phyloP scores from a whole-genome alignment of 139 green algal genomes.

The Chlorokybus atmophyticus region DNA sequence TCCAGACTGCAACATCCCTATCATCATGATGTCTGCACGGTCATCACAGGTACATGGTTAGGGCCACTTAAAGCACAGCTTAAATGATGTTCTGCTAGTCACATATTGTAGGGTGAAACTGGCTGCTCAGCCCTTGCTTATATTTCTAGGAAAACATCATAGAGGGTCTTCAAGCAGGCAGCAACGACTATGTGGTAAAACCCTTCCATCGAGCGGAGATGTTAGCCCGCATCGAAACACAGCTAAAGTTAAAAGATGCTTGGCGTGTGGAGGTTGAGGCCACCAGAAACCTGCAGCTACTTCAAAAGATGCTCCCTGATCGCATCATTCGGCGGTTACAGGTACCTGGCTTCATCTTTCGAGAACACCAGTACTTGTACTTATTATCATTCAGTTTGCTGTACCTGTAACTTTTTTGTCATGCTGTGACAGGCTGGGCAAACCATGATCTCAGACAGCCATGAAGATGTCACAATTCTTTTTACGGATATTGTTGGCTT shows the following conservation, averaged over 20 bases:
- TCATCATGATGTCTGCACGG: constrained; percentile 49
- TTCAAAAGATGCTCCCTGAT: constrained; percentile 4
- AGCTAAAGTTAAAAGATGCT: constrained; percentile 34
- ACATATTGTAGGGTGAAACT: too few species aligned
- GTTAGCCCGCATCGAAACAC: constrained; percentile 37
- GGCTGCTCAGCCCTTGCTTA: too few species aligned
- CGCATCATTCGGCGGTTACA: neutral
- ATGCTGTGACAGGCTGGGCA: too few species aligned
- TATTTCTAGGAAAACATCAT: constrained; percentile 25
- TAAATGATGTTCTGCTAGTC: too few species aligned
- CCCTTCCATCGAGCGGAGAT: constrained; percentile 39
- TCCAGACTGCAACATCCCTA: constrained; percentile 26
- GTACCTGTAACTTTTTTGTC: too few species aligned
- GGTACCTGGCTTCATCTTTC: too few species aligned
- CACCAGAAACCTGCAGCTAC: neutral
- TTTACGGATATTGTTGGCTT: constrained; percentile 41
- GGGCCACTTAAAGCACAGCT: too few species aligned
- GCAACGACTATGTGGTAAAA: constrained; percentile 47
- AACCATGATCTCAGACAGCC: constrained; percentile 1
- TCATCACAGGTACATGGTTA: too few species aligned
- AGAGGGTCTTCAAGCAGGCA: constrained; percentile 33
- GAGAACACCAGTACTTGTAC: too few species aligned
- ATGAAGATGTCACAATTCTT: constrained; percentile 30
- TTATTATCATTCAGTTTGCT: too few species aligned
- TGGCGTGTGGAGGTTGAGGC: neutral